Evolutionary conservation across 192 early-diverging fungal species (phyloP).

Genomic region (Coemansia sp.): DNA sequence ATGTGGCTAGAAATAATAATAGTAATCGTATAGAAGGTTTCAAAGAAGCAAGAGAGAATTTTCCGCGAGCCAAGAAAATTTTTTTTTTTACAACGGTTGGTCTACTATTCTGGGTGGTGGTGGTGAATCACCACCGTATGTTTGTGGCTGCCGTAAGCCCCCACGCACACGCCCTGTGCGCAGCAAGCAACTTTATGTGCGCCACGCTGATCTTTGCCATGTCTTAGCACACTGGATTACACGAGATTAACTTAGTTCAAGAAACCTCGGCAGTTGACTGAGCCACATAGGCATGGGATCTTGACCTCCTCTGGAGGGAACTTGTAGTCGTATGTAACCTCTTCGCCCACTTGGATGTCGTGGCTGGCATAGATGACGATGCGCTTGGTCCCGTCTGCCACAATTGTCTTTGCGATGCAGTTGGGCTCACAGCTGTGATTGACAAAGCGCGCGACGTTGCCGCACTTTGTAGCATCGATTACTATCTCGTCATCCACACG

Average conservation of each 20-base stretch:
- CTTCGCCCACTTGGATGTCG: conserved; percentile 91
- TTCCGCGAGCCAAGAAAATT: background rate
- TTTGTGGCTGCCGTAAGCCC: conserved; percentile 5
- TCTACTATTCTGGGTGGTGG: background rate
- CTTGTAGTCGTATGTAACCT: conserved; percentile 99
- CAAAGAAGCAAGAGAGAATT: background rate
- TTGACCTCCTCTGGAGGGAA: conserved; percentile 64
- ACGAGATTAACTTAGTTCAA: conserved; percentile 58
- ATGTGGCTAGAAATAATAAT: background rate
- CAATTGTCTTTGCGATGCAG: conserved; percentile 94
- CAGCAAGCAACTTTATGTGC: conserved; percentile 4
- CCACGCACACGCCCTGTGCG: conserved; percentile 8
- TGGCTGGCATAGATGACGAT: conserved; percentile 98
- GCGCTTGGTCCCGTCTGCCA: conserved; percentile 87
- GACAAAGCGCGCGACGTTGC: conserved; percentile 96
- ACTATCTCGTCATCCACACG: conserved; percentile 93
- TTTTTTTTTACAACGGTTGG: background rate
- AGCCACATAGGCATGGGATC: conserved; percentile 97
- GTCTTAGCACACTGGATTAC: no score
- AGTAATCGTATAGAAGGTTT: background rate
- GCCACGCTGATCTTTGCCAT: background rate
- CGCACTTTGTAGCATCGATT: conserved; percentile 96
- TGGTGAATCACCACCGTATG: background rate
- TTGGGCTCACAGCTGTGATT: conserved; percentile 99
- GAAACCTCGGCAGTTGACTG: conserved; percentile 77